Percentiles rank a stretch among this genome's conserved stretches.
These are phyloP conservation scores for Termitomyces sp. DNA, from an alignment of 768 basidiomycete species.

Conservation along the genomic window DNA sequence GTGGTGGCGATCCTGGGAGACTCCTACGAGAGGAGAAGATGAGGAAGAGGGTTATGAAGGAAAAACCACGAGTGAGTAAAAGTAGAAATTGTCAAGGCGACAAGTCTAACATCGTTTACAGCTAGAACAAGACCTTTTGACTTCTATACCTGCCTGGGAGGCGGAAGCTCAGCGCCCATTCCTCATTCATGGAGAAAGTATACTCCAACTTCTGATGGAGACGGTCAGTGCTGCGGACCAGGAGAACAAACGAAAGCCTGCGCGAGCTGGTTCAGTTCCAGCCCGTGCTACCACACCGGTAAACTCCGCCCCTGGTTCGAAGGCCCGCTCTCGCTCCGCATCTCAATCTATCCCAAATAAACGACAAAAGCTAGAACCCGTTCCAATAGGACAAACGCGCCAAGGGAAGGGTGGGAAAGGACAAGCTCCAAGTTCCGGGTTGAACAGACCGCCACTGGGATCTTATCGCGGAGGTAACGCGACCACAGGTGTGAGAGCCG, in stretches of 20 bases:
- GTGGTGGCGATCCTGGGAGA: slow-evolving; percentile 82
- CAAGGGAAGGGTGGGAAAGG: slow-evolving; percentile 16
- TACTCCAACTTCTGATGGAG: slow-evolving; percentile 75
- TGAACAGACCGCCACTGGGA: slow-evolving; percentile 34
- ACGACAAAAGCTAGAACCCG: slow-evolving; percentile 49
- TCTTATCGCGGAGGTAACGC: slow-evolving; percentile 33
- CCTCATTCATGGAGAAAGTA: slow-evolving; percentile 78
- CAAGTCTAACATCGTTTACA: slow-evolving; percentile 22
- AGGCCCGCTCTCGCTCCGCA: slow-evolving; percentile 52
- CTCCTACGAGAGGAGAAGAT: slow-evolving; percentile 94
- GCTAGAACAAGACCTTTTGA: slow-evolving; percentile 86
- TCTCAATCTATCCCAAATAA: slow-evolving; percentile 56
- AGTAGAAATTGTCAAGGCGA: background rate
- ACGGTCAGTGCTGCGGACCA: slow-evolving; percentile 67
- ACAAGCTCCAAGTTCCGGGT: slow-evolving; percentile 16
- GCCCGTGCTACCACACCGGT: slow-evolving; percentile 57
- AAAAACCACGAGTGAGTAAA: slow-evolving; percentile 83
- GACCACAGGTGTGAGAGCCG: slow-evolving; percentile 22
- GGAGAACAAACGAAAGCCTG: slow-evolving; percentile 65
- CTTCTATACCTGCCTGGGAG: slow-evolving; percentile 84
- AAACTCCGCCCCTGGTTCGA: slow-evolving; percentile 31
- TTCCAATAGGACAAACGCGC: slow-evolving; percentile 13
- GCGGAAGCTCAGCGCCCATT: slow-evolving; percentile 66
- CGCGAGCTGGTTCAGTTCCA: slow-evolving; percentile 55
- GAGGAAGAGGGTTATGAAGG: slow-evolving; percentile 87